These are phyloP conservation scores for Colletotrichum liaoningense DNA, from an alignment of 2,329 filamentous ascomycete species.

Conservation along the genomic window DNA sequence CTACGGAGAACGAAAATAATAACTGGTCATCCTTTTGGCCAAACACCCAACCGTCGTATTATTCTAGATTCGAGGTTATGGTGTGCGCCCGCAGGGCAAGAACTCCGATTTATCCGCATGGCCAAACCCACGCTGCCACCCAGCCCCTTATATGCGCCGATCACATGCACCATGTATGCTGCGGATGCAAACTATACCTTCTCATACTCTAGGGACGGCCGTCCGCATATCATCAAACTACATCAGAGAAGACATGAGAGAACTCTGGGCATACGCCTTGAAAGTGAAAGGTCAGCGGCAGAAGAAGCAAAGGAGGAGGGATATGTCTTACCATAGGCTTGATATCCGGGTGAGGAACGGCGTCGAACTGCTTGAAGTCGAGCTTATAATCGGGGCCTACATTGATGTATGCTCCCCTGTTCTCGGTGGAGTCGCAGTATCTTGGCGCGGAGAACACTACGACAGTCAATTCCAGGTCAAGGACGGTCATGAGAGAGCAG, in stretches of 20 bases:
- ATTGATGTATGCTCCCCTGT: slow-evolving; percentile 99
- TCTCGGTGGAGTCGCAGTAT: slow-evolving; percentile 98
- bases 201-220: slow-evolving; percentile 9
- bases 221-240: slow-evolving; percentile 46
- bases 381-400: slow-evolving; percentile 93
- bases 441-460: slow-evolving; percentile 94
- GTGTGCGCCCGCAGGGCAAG: slow-evolving; percentile 22
- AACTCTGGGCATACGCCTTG: slow-evolving; percentile 86
- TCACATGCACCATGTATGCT: slow-evolving; percentile 34
- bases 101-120: slow-evolving; percentile 37
- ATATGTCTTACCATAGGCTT: slow-evolving; percentile 80
- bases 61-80: slow-evolving; percentile 34
- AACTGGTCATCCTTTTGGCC: background rate
- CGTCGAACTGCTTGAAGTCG: slow-evolving; percentile 92
- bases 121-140: slow-evolving; percentile 32
- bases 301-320: background rate
- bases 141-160: slow-evolving; percentile 32
- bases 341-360: slow-evolving; percentile 95
- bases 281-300: slow-evolving; percentile 41
- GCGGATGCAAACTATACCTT: slow-evolving; percentile 31
- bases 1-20: background rate
- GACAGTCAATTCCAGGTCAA: slow-evolving; percentile 41
- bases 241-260: slow-evolving; percentile 82
- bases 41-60: slow-evolving; percentile 31
- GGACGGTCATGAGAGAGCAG: background rate